Evolutionary conservation across 1,139 yeast species (phyloP).

Genomic region (Saccharomyces hybrid): DNA sequence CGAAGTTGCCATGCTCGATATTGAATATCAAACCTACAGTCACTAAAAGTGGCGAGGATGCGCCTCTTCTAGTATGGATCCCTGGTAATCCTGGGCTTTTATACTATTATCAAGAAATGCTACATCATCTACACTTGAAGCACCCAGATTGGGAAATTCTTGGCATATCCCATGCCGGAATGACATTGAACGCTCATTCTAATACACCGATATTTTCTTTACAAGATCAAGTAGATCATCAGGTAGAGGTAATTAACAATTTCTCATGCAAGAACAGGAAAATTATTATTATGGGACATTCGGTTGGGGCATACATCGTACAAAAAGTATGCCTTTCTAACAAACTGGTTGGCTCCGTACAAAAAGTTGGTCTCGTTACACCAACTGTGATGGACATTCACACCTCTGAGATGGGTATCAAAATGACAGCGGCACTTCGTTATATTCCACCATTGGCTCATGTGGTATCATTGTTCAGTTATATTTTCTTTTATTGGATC

Average conservation of each 20-base stretch:
- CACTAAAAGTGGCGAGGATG: neutral
- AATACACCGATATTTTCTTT: slow-evolving; percentile 33
- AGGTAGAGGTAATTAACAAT: slow-evolving; percentile 36
- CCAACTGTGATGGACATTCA: slow-evolving; percentile 55
- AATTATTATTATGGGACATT: slow-evolving; percentile 49
- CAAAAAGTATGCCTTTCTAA: slow-evolving; percentile 38
- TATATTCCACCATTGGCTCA: slow-evolving; percentile 6
- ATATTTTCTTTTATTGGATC: slow-evolving; percentile 13
- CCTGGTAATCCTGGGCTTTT: slow-evolving; percentile 65
- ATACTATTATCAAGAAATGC: slow-evolving; percentile 47
- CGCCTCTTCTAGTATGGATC: slow-evolving; percentile 41
- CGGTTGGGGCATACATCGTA: slow-evolving; percentile 50
- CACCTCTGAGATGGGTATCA: slow-evolving; percentile 43
- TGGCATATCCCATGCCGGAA: slow-evolving; percentile 43
- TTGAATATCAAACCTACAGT: slow-evolving; percentile 3
- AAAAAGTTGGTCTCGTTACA: slow-evolving; percentile 44
- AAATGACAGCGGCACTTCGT: slow-evolving; percentile 29
- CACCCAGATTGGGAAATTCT: slow-evolving; percentile 43
- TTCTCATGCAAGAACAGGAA: slow-evolving; percentile 28
- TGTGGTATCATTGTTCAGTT: slow-evolving; percentile 6
- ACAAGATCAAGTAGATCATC: slow-evolving; percentile 47
- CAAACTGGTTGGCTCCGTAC: slow-evolving; percentile 12
- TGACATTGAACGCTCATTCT: slow-evolving; percentile 19
- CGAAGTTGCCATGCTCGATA: slow-evolving; percentile 8
- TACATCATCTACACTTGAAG: slow-evolving; percentile 37